Evolutionary conservation across 305 asterid species (phyloP), one percentile per base, ranked within the genome.

Genomic region (Striga hermonthica): DNA sequence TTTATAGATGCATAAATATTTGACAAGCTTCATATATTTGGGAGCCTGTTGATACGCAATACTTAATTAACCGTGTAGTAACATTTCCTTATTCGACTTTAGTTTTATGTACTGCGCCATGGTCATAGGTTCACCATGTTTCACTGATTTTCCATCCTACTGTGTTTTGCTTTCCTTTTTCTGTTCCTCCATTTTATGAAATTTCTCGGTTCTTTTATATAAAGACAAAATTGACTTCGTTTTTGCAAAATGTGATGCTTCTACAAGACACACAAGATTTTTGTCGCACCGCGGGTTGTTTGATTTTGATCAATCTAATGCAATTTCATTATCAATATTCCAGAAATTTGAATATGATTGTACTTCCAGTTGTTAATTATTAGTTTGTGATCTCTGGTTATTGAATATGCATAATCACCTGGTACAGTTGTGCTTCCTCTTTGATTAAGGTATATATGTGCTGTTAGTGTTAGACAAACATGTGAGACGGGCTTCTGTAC

Each of bases 1-100:
- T 57, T 31, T 57, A 22, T 57, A n/a, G 47, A 40, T 39, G 64
- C 50, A 60, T 60, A 39, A 14, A 16, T 10, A 22, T 2, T 6
- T 43, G 38, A 49, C 5, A 61, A 61, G 12, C 55, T 61, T 43
- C 53, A 16, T 44, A 61, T 61, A 43, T 61, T 22, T 22, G 22
- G 22, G 10, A 61, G 35, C 43, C 10, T 5, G 41, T 35, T 3
- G 5, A 36, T 57, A 9, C n/a, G 7, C 38, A 13, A 57, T 6
- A 34, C 43, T 37, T 37, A 6, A 56, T n/a, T 36, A 56, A 34
- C 39, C 12, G 47, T 37, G 13, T 39, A 36, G 28, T 37, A 47
- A 37, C 47, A 36, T 36, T 22, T n/a, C 47, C 12, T 57, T 1
- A 0, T 13, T 37, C 38, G 47, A 57, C 48, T 57, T 47, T 22